These are phyloP conservation scores for Candida ulmi DNA, from an alignment of 805 yeast genomes.

Conservation along the genomic window DNA sequence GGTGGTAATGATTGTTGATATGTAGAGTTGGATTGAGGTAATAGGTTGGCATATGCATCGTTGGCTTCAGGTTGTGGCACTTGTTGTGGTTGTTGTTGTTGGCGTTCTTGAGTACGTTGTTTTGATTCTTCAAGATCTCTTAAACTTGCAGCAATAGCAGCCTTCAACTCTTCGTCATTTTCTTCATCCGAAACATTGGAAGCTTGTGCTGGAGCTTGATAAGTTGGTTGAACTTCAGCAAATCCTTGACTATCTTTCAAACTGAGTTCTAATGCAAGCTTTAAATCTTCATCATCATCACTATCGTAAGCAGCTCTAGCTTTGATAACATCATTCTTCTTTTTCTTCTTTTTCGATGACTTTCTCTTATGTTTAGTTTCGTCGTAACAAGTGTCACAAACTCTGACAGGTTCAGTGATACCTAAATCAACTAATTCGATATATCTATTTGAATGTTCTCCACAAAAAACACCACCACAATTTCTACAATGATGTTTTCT, in stretches of 20 bases:
- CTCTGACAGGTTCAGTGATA: conserved; percentile 83
- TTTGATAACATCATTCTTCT: conserved; percentile 21
- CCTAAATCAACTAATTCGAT: conserved; percentile 79
- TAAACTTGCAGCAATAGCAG: conserved; percentile 90
- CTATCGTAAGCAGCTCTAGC: conserved; percentile 25
- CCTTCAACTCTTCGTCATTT: conserved; percentile 83
- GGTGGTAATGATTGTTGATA: conserved; percentile 8
- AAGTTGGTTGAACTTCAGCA: conserved; percentile 20
- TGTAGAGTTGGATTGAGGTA: conserved; percentile 9
- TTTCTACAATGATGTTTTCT: conserved; percentile 96
- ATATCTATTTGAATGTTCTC: conserved; percentile 71
- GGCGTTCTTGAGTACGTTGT: conserved; percentile 17
- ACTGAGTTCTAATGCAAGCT: conserved; percentile 73
- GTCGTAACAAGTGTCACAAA: conserved; percentile 83
- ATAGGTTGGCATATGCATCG: conserved; percentile 12
- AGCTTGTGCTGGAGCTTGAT: conserved; percentile 5
- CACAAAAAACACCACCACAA: conserved; percentile 93
- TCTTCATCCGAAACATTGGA: conserved; percentile 35
- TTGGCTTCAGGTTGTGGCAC: conserved; percentile 1
- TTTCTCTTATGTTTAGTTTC: conserved; percentile 43
- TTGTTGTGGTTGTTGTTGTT: conserved; percentile 2
- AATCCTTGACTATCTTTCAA: conserved; percentile 44
- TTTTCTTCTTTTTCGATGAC: conserved; percentile 19
- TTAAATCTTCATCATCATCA: conserved; percentile 73
- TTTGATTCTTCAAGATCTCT: conserved; percentile 50